Conservation (phyloP, 352 stramenopile genomes). For the Aphanomyces astaci region DNA sequence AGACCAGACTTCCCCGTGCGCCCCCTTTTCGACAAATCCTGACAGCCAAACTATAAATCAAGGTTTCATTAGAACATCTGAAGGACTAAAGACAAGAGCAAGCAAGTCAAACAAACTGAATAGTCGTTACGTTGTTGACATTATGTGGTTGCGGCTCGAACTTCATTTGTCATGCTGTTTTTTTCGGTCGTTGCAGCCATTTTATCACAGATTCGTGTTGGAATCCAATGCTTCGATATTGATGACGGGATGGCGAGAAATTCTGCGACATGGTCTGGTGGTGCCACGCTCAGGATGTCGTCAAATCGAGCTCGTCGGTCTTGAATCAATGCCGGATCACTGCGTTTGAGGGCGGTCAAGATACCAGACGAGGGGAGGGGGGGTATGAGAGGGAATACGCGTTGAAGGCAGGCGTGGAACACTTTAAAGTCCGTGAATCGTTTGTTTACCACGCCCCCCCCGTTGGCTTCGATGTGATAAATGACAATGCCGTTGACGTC, state of each 20-base stretch:
- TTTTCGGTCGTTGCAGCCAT: no score
- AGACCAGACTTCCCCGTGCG: no score
- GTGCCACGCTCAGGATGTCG: conserved; percentile 2
- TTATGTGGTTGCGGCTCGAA: no score
- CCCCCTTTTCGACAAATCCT: no score
- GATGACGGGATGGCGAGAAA: background rate
- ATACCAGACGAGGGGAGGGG: conserved; percentile 1
- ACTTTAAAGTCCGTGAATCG: background rate
- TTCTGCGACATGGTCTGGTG: background rate
- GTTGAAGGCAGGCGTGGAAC: background rate
- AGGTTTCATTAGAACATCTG: no score
- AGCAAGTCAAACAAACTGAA: no score
- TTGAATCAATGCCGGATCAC: background rate
- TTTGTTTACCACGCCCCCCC: background rate
- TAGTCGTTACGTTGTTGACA: no score
- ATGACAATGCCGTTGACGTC: background rate
- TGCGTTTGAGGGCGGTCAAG: conserved; percentile 1
- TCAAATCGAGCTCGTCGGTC: conserved; percentile 9
- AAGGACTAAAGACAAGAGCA: no score
- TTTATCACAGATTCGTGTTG: no score
- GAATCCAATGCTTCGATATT: no score
- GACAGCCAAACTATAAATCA: no score
- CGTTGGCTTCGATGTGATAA: background rate
- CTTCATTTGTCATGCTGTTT: no score
- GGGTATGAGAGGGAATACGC: background rate